A percentile compares a stretch with the other conserved stretches of the same genome.
Evolutionary conservation across 306 rosid species (phyloP).

Genomic region (Canavalia gladiata): DNA sequence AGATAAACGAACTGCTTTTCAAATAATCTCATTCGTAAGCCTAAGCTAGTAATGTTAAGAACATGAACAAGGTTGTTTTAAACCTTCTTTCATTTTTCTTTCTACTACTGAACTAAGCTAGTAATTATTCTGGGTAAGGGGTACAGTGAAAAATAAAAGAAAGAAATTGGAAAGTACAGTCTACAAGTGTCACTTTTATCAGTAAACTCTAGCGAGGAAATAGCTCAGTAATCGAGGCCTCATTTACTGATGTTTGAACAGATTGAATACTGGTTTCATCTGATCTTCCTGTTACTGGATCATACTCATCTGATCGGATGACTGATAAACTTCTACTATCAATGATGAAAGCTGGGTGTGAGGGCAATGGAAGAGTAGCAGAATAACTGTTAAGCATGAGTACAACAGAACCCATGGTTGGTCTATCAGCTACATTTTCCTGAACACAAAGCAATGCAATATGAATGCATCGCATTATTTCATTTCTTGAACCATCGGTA

Average conservation of each 20-base stretch:
- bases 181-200: neutral
- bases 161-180: too few species aligned
- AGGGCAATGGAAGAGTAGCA: constrained; percentile 50
- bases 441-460: constrained; percentile 64
- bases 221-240: neutral
- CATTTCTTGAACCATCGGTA: constrained; percentile 24
- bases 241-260: constrained; percentile 17
- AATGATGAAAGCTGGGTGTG: constrained; percentile 42
- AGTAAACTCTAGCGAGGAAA: neutral
- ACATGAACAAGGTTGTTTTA: too few species aligned
- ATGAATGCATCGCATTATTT: constrained; percentile 63
- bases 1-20: too few species aligned
- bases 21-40: too few species aligned
- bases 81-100: neutral
- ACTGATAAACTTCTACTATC: neutral
- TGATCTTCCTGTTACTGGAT: constrained; percentile 22
- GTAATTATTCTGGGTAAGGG: neutral
- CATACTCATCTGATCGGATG: constrained; percentile 18
- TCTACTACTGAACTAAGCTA: neutral
- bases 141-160: neutral
- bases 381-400: constrained; percentile 58
- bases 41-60: too few species aligned
- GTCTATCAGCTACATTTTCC: constrained; percentile 59
- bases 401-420: constrained; percentile 57
- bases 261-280: constrained; percentile 1